These are phyloP conservation scores for Trypanosoma avium DNA, from an alignment of 208 protist genomes.

Conservation along the genomic window DNA sequence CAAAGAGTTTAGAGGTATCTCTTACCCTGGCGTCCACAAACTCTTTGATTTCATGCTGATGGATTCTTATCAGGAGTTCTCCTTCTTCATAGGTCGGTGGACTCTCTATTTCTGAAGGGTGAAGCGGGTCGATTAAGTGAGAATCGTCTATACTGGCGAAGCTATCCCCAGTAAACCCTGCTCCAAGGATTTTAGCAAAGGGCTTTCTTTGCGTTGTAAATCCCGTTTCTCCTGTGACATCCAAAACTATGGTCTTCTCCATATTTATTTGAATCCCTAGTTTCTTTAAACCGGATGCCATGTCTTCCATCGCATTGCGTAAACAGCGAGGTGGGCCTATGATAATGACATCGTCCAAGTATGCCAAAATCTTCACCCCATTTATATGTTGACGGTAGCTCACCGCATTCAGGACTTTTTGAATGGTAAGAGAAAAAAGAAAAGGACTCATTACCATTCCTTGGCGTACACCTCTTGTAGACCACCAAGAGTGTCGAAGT, in stretches of 20 bases:
- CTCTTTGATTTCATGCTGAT: no score
- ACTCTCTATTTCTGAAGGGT: no score
- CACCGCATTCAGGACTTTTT: conserved; percentile 12
- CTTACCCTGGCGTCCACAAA: conserved; percentile 1
- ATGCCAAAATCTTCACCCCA: conserved; percentile 20
- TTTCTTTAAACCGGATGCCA: conserved; percentile 7
- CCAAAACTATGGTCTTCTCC: conserved; percentile 23
- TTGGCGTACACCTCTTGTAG: conserved; percentile 31
- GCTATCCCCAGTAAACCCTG: conserved; percentile 22
- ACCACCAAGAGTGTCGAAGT: conserved; percentile 2
- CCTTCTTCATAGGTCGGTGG: no score
- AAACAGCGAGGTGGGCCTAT: conserved; percentile 12
- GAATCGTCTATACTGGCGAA: no score
- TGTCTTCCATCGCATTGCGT: conserved; percentile 10
- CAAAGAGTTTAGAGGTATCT: conserved; percentile 21
- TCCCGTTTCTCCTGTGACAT: background rate
- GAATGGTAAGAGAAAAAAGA: conserved; percentile 34
- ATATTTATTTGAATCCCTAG: conserved; percentile 32
- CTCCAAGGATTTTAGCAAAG: conserved; percentile 29
- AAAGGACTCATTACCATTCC: conserved; percentile 40
- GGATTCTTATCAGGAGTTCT: no score
- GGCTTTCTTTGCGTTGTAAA: background rate
- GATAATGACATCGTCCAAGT: conserved; percentile 36
- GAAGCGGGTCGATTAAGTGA: no score
- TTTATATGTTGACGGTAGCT: conserved; percentile 5